Percentiles rank a stretch among this genome's conserved stretches.
These are phyloP conservation scores for Sphagnurus paluster DNA, from an alignment of 1,284 basidiomycete species.

Conservation along the genomic window DNA sequence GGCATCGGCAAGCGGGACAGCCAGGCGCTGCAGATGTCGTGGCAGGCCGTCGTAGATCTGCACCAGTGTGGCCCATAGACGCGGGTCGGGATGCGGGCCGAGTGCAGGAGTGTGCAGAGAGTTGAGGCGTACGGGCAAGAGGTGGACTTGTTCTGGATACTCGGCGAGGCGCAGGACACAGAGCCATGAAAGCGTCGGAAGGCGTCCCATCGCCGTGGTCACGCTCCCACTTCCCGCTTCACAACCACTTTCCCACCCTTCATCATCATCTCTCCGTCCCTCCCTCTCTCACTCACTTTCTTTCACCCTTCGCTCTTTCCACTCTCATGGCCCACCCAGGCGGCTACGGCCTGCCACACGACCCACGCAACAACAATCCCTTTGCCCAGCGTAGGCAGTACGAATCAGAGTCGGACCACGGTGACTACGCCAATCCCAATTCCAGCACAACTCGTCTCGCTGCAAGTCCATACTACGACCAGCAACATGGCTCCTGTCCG, in stretches of 20 bases:
- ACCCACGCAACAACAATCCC: conserved; percentile 34
- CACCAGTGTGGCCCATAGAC: conserved; percentile 59
- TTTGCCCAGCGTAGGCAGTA: conserved; percentile 31
- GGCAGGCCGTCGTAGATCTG: conserved; percentile 62
- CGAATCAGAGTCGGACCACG: conserved; percentile 47
- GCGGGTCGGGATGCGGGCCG: conserved; percentile 44
- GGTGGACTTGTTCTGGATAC: conserved; percentile 23
- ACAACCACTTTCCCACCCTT: conserved; percentile 16
- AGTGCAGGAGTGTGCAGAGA: conserved; percentile 36
- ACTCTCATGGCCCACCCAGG: conserved; percentile 30
- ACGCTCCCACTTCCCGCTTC: conserved; percentile 5
- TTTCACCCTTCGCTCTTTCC: conserved; percentile 24
- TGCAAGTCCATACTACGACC: conserved; percentile 49
- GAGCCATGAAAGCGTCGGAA: conserved; percentile 27
- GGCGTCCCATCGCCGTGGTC: conserved; percentile 5
- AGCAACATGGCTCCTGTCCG: conserved; percentile 29
- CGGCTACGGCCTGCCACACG: conserved; percentile 28
- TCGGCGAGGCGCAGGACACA: conserved; percentile 24
- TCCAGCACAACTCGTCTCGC: conserved; percentile 59
- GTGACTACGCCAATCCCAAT: conserved; percentile 55
- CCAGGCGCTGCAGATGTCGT: conserved; percentile 37
- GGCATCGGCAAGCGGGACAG: conserved; percentile 51
- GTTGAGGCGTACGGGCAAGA: conserved; percentile 21
- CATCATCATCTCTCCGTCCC: not conserved
- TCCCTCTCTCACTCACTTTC: conserved; percentile 14